Evolutionary conservation across 2,329 filamentous ascomycete genomes (phyloP), one percentile per base, ranked within the genome.

Genomic region (Pseudogymnoascus destructans): DNA sequence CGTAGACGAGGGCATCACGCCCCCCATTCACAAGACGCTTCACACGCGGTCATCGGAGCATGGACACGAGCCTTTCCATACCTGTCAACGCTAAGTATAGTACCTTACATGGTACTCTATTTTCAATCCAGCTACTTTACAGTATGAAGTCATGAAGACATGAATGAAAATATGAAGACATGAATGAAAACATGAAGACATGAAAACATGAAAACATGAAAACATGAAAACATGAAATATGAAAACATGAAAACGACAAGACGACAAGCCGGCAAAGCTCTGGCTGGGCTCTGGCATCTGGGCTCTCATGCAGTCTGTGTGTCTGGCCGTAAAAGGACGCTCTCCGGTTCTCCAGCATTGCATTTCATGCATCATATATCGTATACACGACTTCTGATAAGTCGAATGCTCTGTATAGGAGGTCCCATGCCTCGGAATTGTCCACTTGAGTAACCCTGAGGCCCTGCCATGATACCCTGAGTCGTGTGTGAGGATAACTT

Each of bases 11-110:
- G 21, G 5, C 40, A 25, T 25, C 40, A 46, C 5, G 21, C 6
- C 21, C 40, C 13, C 21, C 21, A 46, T 46, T 46, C 40, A 46
- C 40, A 46, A 46, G 40, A 46, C 40, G 40, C 40, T n/a, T n/a
- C 40, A 46, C 5, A 46, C 40, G 40, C 40, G 40, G 40, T 46
- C 40, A 46, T 46, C 40, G 40, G 40, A 46, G 40, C 40, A 46
- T 46, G 19, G 40, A 46, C 40, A 46, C 40, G 40, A 46, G 40
- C 19, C 40, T 23, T 46, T 23, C 40, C 40, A n/a, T 23, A 46
- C 19, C 36, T 40, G 36, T 40, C 36, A 38, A 9, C 35, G 35
- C 15, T 17, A 40, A 40, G 36, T 40, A 40, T 21, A 46, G 40
- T 40, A 21, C 36, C 19, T 23, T n/a, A 25, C 40, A 13, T 21